A percentile compares a stretch with the other conserved stretches of the same genome.
Evolutionary conservation across 257 asterid genomes (phyloP).

Genomic region (Henckelia pumila): DNA sequence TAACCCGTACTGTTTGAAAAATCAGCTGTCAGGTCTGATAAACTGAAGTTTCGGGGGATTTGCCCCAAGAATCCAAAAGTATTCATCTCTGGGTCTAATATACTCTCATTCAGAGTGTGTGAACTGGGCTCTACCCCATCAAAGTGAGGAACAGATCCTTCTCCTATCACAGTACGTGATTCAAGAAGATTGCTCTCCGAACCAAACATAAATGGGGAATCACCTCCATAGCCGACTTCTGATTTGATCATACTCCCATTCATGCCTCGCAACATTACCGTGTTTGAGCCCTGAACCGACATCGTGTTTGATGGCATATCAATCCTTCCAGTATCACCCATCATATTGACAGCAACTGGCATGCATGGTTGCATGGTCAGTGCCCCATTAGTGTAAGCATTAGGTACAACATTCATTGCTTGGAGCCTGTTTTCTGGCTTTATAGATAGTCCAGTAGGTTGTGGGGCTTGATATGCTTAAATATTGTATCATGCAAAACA

Average conservation of each 20-base stretch:
- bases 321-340: constrained; percentile 42
- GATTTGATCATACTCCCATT: constrained; percentile 55
- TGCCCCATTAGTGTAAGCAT: constrained; percentile 47
- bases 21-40: constrained; percentile 81
- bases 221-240: constrained; percentile 49
- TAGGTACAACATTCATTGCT: constrained; percentile 35
- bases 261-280: constrained; percentile 55
- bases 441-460: constrained; percentile 40
- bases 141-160: constrained; percentile 61
- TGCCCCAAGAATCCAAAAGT: constrained; percentile 74
- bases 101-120: constrained; percentile 45
- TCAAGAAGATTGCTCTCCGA: constrained; percentile 53
- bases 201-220: constrained; percentile 50
- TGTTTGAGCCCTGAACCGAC: constrained; percentile 51
- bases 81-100: constrained; percentile 49
- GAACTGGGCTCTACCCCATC: constrained; percentile 54
- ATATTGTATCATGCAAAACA: constrained; percentile 44
- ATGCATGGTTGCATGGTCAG: constrained; percentile 45
- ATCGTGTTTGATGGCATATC: constrained; percentile 40
- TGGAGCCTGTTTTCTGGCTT: constrained; percentile 58
- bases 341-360: constrained; percentile 44
- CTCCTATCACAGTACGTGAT: constrained; percentile 52
- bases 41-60: constrained; percentile 86
- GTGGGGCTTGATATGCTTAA: constrained; percentile 41
- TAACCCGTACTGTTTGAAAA: constrained; percentile 72